Percentiles rank a stretch among this genome's conserved stretches.
phyloP scores from a whole-genome alignment of 2,329 filamentous ascomycete genomes.

The Pseudocercospora ulei region DNA sequence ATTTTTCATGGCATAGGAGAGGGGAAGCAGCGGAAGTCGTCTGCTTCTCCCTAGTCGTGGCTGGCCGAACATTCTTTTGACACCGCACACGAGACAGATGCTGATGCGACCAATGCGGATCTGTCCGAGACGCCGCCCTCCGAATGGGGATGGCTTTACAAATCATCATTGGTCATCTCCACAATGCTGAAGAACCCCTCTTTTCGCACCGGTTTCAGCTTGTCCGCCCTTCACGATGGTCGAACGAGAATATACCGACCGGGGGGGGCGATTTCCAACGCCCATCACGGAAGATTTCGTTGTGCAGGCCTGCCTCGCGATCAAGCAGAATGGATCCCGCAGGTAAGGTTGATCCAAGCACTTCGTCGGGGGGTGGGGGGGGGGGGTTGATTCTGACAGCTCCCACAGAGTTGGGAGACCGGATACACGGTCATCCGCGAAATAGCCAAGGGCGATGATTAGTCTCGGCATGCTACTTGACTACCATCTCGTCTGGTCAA shows the following conservation, averaged over 20 bases:
- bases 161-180: too few species aligned
- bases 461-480: conserved; percentile 56
- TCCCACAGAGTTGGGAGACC: conserved; percentile 43
- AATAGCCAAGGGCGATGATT: conserved; percentile 55
- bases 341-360: not conserved
- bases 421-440: conserved; percentile 53
- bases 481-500: conserved; percentile 57
- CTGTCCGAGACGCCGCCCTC: too few species aligned
- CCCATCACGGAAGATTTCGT: conserved; percentile 24
- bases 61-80: too few species aligned
- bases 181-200: not conserved
- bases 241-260: conserved; percentile 25
- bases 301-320: conserved; percentile 34
- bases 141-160: too few species aligned
- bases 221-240: not conserved
- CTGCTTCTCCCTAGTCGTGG: too few species aligned
- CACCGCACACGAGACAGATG: too few species aligned
- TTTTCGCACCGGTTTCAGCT: conserved; percentile 11
- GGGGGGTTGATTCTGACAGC: not conserved
- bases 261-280: conserved; percentile 23
- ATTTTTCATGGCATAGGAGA: too few species aligned
- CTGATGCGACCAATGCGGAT: too few species aligned
- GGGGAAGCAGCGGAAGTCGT: too few species aligned
- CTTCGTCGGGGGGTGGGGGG: not conserved
- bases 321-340: conserved; percentile 41